These are phyloP conservation scores for Gossypium lobatum DNA, from an alignment of 441 rosid species.

Conservation along the genomic window DNA sequence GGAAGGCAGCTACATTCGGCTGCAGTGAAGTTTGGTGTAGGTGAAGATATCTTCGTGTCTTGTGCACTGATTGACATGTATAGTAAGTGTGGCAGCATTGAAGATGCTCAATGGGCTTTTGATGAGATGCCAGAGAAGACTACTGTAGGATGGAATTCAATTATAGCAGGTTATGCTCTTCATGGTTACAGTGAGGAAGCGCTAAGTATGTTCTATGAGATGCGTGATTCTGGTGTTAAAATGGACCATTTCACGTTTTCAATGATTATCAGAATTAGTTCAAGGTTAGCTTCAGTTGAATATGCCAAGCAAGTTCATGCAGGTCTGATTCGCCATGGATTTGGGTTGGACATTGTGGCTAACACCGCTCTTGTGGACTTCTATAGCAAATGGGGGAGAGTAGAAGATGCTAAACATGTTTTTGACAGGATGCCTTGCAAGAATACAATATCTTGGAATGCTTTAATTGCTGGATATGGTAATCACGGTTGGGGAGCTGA, in stretches of 20 bases:
- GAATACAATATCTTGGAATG: slow-evolving; percentile 79
- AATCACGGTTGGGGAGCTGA: slow-evolving; percentile 72
- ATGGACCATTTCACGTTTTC: slow-evolving; percentile 84
- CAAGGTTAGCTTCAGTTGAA: slow-evolving; percentile 69
- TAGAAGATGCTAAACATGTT: slow-evolving; percentile 65
- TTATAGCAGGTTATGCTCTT: slow-evolving; percentile 74
- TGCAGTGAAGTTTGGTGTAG: slow-evolving; percentile 48
- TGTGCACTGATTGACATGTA: slow-evolving; percentile 89
- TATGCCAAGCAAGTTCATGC: slow-evolving; percentile 86
- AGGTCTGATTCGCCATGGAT: slow-evolving; percentile 57
- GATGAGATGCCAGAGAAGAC: slow-evolving; percentile 72
- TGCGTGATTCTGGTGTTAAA: slow-evolving; percentile 64
- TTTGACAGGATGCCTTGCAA: slow-evolving; percentile 70
- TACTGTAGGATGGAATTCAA: slow-evolving; percentile 77
- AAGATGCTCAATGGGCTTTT: slow-evolving; percentile 64
- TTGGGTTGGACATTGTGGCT: slow-evolving; percentile 65
- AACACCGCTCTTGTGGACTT: slow-evolving; percentile 81
- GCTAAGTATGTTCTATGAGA: slow-evolving; percentile 52
- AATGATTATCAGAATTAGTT: slow-evolving; percentile 53
- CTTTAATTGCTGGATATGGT: slow-evolving; percentile 80
- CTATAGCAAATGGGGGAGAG: slow-evolving; percentile 92
- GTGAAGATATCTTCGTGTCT: slow-evolving; percentile 48
- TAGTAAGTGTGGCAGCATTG: slow-evolving; percentile 76
- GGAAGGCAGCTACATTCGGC: slow-evolving; percentile 76
- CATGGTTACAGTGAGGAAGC: slow-evolving; percentile 87